Base-by-base conservation (phyloP, 805 yeast species). In the Sugiyamaella chiloensis region DNA sequence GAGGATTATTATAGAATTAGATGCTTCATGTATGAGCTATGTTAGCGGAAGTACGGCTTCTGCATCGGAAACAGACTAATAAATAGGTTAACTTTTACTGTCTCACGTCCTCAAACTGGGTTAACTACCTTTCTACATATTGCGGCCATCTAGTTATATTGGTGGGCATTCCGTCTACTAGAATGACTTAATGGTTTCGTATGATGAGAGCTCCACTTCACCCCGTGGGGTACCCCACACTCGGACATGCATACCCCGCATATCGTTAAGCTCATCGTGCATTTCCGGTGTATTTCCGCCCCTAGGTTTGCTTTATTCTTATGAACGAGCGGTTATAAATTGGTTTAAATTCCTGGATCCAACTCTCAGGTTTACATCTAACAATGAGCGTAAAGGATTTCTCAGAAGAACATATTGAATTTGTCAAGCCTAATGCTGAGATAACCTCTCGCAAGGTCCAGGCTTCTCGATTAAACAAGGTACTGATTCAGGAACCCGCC, bases 381-480 rank as follows among this genome's bases (percentile, higher is more conserved):
- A 34, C 21, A 14, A 34, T 34, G 37, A 34, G 37, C 20, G 37
- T 34, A 12, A 34, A 34, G 19, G 37, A 34, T 16, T 19, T 34
- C 20, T 12, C 12, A 12, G 37, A 34, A 4, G 37, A 34, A 21
- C 37, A 34, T 34, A 34, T 34, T 19, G 37, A 34, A 21, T 34
- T 16, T 19, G 16, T 34, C 20, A 34, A 34, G 20, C 37, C 37
- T 6, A 14, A 34, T 34, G 37, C 14, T 4, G 21, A 34, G 5
- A 34, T 34, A n/a, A 19, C 12, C 7, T 12, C 11, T 12, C 16
- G 37, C 12, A 19, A 21, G 11, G 37, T 34, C 9, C 37, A 6
- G 20, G 37, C 37, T 12, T 43, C 46, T 23, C n/a, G 46, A n/a
- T 23, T 43, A 5, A 20, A 40, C 9, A 36, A 43, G 46, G 46